phyloP scores from a whole-genome alignment of 371 early-diverging fungal species.

The Circinella minor region DNA sequence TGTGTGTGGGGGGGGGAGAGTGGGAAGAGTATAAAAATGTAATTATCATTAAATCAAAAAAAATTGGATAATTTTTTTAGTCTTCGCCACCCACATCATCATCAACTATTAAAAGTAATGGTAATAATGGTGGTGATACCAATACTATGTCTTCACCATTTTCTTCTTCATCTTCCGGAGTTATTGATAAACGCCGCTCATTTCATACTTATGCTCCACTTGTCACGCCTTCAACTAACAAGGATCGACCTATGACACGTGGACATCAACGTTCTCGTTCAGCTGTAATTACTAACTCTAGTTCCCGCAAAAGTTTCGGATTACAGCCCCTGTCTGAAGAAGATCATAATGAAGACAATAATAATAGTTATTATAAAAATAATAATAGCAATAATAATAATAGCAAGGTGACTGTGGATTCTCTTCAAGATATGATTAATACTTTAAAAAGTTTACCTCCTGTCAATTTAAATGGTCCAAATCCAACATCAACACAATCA shows the following conservation, averaged over 20 bases:
- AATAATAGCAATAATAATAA: not conserved
- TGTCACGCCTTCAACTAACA: not conserved
- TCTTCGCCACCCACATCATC: slow-evolving; percentile 3
- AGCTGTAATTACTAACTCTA: slow-evolving; percentile 38
- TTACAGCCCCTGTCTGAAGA: slow-evolving; percentile 38
- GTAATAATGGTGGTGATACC: no score
- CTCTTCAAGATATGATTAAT: slow-evolving; percentile 52
- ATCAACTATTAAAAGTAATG: no score
- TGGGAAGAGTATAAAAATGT: not conserved
- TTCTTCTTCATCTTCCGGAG: not conserved
- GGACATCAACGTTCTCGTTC: slow-evolving; percentile 53
- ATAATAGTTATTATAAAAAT: no score
- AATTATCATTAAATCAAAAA: no score
- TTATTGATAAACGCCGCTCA: slow-evolving; percentile 21
- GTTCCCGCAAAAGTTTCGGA: slow-evolving; percentile 23
- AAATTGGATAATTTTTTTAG: not conserved
- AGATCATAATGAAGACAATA: not conserved
- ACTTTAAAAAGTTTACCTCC: slow-evolving; percentile 50
- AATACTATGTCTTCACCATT: not conserved
- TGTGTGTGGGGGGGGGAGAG: not conserved
- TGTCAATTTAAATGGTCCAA: slow-evolving; percentile 16
- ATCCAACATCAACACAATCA: slow-evolving; percentile 13
- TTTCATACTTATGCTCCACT: slow-evolving; percentile 16
- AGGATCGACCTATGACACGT: slow-evolving; percentile 20
- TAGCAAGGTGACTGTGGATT: slow-evolving; percentile 36